Conservation (phyloP, 352 stramenopile genomes). For the Lagenidium sp. region DNA sequence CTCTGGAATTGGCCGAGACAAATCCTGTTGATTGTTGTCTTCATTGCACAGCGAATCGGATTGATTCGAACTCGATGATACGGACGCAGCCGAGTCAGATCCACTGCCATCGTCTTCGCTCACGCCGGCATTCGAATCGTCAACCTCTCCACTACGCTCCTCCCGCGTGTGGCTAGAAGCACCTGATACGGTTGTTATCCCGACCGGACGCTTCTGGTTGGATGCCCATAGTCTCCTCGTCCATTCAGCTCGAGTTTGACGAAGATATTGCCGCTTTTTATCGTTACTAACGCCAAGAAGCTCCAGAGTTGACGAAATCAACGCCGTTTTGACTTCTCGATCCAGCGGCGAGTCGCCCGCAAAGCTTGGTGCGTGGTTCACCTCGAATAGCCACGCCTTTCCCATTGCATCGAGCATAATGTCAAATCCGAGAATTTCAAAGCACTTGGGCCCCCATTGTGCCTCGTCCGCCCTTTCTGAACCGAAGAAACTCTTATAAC, state of each 20-base stretch:
- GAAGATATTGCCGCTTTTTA: constrained; percentile 21
- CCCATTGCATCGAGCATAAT: constrained; percentile 28
- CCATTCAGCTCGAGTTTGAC: constrained; percentile 18
- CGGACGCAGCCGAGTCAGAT: constrained; percentile 5
- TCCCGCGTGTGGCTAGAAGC: background rate
- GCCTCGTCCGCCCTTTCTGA: constrained; percentile 9
- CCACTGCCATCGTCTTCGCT: background rate
- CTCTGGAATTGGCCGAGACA: background rate
- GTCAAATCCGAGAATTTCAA: constrained; percentile 39
- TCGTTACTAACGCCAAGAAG: constrained; percentile 30
- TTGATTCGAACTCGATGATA: too few relatives aligned
- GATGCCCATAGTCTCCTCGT: constrained; percentile 21
- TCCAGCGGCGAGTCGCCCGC: constrained; percentile 27
- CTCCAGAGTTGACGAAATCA: constrained; percentile 23
- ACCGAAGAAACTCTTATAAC: constrained; percentile 33
- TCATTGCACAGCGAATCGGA: too few relatives aligned
- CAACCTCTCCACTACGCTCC: background rate
- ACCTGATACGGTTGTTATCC: background rate
- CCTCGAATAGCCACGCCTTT: constrained; percentile 34
- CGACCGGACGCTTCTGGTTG: background rate
- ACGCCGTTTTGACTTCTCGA: constrained; percentile 23
- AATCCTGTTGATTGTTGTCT: background rate
- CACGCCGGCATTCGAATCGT: background rate
- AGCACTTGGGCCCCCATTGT: constrained; percentile 26
- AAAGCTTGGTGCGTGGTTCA: constrained; percentile 41